These are phyloP conservation scores for Ascodesmis nigricans DNA, from an alignment of 495 filamentous ascomycete genomes.

Conservation along the genomic window DNA sequence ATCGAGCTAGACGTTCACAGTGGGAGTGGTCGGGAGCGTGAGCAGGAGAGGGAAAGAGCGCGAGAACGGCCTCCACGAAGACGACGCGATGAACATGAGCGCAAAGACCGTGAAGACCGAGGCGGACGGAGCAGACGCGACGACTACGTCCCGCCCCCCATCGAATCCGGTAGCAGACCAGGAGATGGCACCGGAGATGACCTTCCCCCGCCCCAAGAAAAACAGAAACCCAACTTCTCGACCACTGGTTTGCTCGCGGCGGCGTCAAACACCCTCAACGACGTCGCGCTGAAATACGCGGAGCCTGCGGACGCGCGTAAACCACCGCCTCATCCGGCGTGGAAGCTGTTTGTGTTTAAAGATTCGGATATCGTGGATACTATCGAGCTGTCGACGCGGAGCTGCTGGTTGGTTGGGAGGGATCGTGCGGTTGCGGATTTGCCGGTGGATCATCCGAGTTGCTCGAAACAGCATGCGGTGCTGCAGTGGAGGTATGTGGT, in stretches of 20 bases:
- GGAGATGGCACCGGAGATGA: too few species aligned
- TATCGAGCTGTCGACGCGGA: conserved; percentile 47
- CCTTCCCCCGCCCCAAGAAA: conserved; percentile 31
- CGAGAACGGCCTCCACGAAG: too few species aligned
- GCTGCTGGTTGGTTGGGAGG: conserved; percentile 77
- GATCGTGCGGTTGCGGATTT: conserved; percentile 64
- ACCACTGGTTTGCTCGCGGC: conserved; percentile 64
- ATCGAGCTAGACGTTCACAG: too few species aligned
- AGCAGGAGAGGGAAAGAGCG: too few species aligned
- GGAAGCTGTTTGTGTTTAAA: conserved; percentile 91
- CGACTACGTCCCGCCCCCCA: too few species aligned
- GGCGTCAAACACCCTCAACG: conserved; percentile 59
- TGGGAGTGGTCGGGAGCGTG: too few species aligned
- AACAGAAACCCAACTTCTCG: conserved; percentile 72
- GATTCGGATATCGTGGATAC: conserved; percentile 56
- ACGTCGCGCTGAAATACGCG: conserved; percentile 79
- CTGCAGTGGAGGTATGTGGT: conserved; percentile 76
- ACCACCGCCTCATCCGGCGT: conserved; percentile 50
- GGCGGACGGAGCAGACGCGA: too few species aligned
- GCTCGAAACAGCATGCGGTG: conserved; percentile 85
- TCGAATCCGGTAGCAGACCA: too few species aligned
- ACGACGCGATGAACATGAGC: too few species aligned
- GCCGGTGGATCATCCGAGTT: conserved; percentile 68
- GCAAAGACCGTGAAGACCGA: too few species aligned
- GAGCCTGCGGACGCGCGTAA: conserved; percentile 87